Percentiles rank a stretch among this genome's conserved stretches.
Conservation (phyloP, 352 stramenopile genomes). For the Phytopythium aichiense region DNA sequence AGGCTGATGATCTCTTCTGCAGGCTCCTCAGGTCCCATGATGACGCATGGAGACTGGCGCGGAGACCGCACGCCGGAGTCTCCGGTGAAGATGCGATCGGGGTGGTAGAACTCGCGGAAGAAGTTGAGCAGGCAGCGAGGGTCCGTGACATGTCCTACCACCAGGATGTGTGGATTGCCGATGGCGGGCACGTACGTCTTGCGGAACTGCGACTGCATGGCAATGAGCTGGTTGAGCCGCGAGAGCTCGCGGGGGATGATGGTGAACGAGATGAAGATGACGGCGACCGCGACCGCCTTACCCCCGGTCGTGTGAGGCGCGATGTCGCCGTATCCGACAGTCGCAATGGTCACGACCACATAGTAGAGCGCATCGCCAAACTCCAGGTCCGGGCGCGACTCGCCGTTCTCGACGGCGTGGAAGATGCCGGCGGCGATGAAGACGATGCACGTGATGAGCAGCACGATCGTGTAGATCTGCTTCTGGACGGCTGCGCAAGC, state of each 20-base stretch:
- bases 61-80: slow-evolving; percentile 1
- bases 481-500: slow-evolving; percentile 40
- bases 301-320: slow-evolving; percentile 33
- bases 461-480: slow-evolving; percentile 59
- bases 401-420: slow-evolving; percentile 42
- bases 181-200: slow-evolving; percentile 47
- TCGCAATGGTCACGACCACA: slow-evolving; percentile 51
- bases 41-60: slow-evolving; percentile 32
- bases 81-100: slow-evolving; percentile 34
- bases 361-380: slow-evolving; percentile 63
- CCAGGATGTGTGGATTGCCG: slow-evolving; percentile 49
- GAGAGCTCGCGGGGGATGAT: slow-evolving; percentile 52
- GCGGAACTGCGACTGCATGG: slow-evolving; percentile 62
- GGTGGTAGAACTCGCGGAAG: slow-evolving; percentile 62
- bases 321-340: slow-evolving; percentile 55
- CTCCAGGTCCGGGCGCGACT: slow-evolving; percentile 23
- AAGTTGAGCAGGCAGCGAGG: slow-evolving; percentile 49
- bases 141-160: slow-evolving; percentile 52
- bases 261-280: slow-evolving; percentile 59
- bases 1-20: slow-evolving; percentile 46
- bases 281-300: slow-evolving; percentile 34
- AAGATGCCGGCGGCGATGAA: slow-evolving; percentile 62
- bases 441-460: slow-evolving; percentile 59
- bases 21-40: slow-evolving; percentile 50
- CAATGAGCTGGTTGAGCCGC: slow-evolving; percentile 47